These are phyloP conservation scores for Comarum palustre DNA, from an alignment of 306 rosid genomes.

Conservation along the genomic window DNA sequence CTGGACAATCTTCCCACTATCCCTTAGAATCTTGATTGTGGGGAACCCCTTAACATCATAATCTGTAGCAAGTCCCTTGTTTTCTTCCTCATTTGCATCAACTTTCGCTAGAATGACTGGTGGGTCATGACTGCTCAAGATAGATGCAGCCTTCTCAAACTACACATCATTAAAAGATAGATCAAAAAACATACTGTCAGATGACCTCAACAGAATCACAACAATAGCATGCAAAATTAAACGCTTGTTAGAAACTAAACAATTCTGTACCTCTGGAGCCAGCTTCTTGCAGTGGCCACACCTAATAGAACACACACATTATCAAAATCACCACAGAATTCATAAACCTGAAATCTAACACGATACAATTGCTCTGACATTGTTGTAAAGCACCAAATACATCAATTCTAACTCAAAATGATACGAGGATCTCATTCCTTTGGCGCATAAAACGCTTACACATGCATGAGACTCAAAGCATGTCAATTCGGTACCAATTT, in stretches of 20 bases:
- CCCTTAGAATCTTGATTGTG: constrained; percentile 75
- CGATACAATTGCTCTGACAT: not conserved
- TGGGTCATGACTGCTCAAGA: constrained; percentile 70
- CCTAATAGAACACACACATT: constrained; percentile 37
- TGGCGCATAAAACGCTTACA: not conserved
- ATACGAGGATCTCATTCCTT: not conserved
- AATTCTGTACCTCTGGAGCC: constrained; percentile 74
- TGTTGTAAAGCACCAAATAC: not conserved
- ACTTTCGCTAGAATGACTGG: constrained; percentile 73
- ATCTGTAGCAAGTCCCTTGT: constrained; percentile 52
- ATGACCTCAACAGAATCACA: not conserved
- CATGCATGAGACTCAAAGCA: not conserved
- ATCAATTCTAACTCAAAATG: not conserved
- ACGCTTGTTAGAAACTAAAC: not conserved
- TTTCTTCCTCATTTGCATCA: constrained; percentile 67
- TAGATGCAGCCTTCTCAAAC: constrained; percentile 84
- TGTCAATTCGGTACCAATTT: not conserved
- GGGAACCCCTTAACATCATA: constrained; percentile 71
- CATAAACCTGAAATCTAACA: not conserved
- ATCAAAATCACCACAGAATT: not conserved
- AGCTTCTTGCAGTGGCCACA: constrained; percentile 97
- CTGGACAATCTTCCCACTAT: constrained; percentile 70
- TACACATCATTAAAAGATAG: constrained; percentile 29
- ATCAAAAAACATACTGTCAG: not conserved
- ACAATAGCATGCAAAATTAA: not conserved